These are phyloP conservation scores for Zygoascus flipseniorum DNA, from an alignment of 805 yeast genomes.

Conservation along the genomic window DNA sequence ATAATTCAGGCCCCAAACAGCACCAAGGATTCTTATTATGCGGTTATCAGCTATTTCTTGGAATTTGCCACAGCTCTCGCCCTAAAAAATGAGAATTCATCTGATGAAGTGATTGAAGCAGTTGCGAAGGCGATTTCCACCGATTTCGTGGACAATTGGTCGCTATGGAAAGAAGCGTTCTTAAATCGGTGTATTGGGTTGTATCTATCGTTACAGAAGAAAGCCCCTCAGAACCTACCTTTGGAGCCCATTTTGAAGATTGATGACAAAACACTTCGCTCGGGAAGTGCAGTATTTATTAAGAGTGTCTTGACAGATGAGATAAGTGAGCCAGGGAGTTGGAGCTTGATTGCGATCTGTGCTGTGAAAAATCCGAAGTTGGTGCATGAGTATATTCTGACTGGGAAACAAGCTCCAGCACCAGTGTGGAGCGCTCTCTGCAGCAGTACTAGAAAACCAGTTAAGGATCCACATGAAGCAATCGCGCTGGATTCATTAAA, in stretches of 20 bases:
- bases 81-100: conserved; percentile 3
- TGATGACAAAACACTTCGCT: not conserved
- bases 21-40: conserved; percentile 21
- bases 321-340: not conserved
- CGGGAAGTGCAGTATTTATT: not conserved
- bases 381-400: not conserved
- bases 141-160: not conserved
- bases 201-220: not conserved
- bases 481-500: conserved; percentile 25
- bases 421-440: conserved; percentile 1
- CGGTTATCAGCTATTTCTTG: conserved; percentile 25
- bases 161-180: not conserved
- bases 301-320: not conserved
- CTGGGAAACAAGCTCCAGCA: not conserved
- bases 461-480: not conserved
- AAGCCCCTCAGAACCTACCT: not conserved
- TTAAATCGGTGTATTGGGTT: not conserved
- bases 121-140: not conserved
- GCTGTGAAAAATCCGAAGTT: not conserved
- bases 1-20: conserved; percentile 7
- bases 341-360: not conserved
- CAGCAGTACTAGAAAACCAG: conserved; percentile 2
- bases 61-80: conserved; percentile 19
- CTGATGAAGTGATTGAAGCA: conserved; percentile 1
- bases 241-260: not conserved